Conservation (phyloP, 73 alveolate genomes). For the Paramecium tetraurelia region DNA sequence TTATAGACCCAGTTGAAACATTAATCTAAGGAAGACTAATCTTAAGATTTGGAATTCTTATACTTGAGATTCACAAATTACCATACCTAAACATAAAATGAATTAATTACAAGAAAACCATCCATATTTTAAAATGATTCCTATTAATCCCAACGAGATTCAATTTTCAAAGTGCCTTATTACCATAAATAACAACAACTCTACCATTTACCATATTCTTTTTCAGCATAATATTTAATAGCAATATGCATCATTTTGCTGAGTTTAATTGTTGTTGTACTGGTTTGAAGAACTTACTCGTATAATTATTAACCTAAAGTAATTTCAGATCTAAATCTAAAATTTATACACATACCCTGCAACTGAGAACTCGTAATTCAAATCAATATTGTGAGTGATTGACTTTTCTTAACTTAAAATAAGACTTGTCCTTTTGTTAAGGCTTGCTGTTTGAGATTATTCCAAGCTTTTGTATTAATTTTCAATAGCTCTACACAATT, state of each 20-base stretch:
- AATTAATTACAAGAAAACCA: background rate
- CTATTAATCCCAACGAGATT: conserved; percentile 3
- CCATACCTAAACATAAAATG: background rate
- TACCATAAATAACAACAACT: background rate
- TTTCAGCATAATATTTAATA: background rate
- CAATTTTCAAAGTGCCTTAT: conserved; percentile 6
- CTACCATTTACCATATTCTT: background rate
- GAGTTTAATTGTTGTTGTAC: background rate
- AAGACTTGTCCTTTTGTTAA: background rate
- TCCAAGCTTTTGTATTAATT: background rate
- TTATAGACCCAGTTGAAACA: background rate
- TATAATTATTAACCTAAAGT: background rate
- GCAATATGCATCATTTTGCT: background rate
- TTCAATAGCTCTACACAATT: background rate
- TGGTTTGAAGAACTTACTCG: background rate
- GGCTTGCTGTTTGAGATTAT: background rate
- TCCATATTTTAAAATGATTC: background rate
- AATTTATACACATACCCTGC: background rate
- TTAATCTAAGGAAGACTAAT: background rate
- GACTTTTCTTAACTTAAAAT: background rate
- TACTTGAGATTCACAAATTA: background rate
- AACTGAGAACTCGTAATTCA: background rate
- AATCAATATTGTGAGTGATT: background rate
- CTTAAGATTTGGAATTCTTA: background rate
- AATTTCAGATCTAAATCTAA: background rate